Percentiles rank a stretch among this genome's conserved stretches.
phyloP scores from a whole-genome alignment of 768 basidiomycete genomes.

The Hirschioporus abietinus region DNA sequence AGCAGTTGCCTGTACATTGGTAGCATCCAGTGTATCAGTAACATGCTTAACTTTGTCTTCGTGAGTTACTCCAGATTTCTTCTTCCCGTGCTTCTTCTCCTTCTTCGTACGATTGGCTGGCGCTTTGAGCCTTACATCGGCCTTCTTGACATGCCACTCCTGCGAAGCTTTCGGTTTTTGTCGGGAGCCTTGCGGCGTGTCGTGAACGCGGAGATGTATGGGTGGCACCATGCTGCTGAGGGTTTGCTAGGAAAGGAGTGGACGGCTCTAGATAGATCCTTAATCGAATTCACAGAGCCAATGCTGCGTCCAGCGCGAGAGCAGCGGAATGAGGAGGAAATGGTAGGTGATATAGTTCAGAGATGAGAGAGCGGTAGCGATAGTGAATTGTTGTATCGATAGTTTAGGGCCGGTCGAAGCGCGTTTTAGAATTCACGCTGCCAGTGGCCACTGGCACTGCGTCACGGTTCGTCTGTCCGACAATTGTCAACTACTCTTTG shows the following conservation, averaged over 20 bases:
- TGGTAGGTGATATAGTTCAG: neutral
- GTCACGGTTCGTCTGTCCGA: too few species aligned
- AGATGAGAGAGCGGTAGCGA: neutral
- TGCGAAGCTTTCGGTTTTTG: neutral
- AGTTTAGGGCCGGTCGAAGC: neutral
- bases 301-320: neutral
- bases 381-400: neutral
- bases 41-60: neutral
- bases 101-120: neutral
- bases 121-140: neutral
- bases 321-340: neutral
- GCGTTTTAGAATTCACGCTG: too few species aligned
- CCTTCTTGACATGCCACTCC: neutral
- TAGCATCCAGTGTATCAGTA: neutral
- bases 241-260: neutral
- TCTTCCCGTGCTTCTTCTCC: neutral
- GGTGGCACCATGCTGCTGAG: neutral
- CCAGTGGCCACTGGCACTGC: too few species aligned
- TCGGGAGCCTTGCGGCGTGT: neutral
- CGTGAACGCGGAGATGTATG: neutral
- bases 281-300: neutral
- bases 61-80: neutral
- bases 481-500: too few species aligned
- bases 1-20: neutral
- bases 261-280: neutral